phyloP scores from a whole-genome alignment of 208 protist species.

The Blechomonas ayalai region DNA sequence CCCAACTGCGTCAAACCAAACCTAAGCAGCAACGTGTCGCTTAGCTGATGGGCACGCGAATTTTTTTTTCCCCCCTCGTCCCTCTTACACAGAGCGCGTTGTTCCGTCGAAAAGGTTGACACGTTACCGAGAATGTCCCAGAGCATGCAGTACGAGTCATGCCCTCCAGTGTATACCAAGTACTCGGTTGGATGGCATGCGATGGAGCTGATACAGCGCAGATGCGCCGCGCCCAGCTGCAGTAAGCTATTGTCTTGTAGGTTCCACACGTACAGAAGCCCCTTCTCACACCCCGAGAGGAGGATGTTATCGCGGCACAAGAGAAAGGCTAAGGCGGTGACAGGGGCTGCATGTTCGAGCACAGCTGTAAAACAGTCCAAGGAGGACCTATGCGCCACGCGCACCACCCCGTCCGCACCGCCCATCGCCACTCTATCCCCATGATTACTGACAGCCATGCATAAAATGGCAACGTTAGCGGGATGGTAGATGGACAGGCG shows the following conservation, averaged over 20 bases:
- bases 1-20: neutral
- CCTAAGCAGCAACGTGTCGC: constrained; percentile 1
- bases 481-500: constrained; percentile 24
- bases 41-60: constrained; percentile 4
- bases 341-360: constrained; percentile 18
- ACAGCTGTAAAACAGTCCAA: constrained; percentile 15
- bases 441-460: constrained; percentile 38
- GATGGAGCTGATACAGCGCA: constrained; percentile 47
- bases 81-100: constrained; percentile 3
- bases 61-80: neutral
- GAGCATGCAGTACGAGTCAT: constrained; percentile 55
- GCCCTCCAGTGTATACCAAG: constrained; percentile 42
- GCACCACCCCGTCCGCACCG: constrained; percentile 39
- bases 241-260: constrained; percentile 58
- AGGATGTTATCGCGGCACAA: constrained; percentile 69
- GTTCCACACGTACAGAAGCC: constrained; percentile 83
- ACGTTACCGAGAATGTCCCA: constrained; percentile 35
- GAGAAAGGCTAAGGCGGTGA: constrained; percentile 42
- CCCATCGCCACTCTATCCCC: constrained; percentile 50
- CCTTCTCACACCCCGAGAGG: constrained; percentile 85
- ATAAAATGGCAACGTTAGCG: too few relatives aligned
- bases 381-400: constrained; percentile 20
- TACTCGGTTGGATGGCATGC: constrained; percentile 41
- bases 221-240: constrained; percentile 40
- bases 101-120: constrained; percentile 9